These are phyloP conservation scores for Geranomyces michiganensis DNA, from an alignment of 192 early-diverging fungal genomes.

Conservation along the genomic window DNA sequence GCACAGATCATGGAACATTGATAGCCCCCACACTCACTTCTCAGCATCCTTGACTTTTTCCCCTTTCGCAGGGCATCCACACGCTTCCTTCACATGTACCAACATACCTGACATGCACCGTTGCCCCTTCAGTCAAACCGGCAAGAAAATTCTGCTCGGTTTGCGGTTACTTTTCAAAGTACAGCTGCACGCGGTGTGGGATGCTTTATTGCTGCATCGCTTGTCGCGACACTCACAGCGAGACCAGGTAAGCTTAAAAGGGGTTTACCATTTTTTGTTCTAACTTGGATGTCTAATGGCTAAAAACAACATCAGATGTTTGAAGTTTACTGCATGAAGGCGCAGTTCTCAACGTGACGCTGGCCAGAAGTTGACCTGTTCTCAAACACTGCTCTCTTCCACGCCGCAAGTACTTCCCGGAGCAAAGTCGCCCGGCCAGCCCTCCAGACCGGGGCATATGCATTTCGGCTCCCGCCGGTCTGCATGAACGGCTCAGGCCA, in stretches of 20 bases:
- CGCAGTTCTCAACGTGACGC: too few relatives aligned
- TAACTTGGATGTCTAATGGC: too few relatives aligned
- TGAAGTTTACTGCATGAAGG: constrained; percentile 20
- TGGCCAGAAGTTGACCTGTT: too few relatives aligned
- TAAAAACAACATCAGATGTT: constrained; percentile 6
- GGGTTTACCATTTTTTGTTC: background rate
- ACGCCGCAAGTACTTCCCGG: too few relatives aligned
- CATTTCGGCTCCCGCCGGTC: too few relatives aligned
- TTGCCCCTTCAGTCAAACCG: constrained; percentile 21
- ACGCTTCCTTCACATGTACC: constrained; percentile 15
- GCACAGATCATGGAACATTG: background rate
- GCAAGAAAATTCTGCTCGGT: constrained; percentile 40
- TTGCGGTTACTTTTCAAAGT: constrained; percentile 37
- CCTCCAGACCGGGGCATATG: too few relatives aligned
- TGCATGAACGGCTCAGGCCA: too few relatives aligned
- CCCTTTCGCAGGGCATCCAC: constrained; percentile 7
- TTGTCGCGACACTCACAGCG: constrained; percentile 34
- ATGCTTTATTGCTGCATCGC: constrained; percentile 34
- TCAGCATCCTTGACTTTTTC: background rate
- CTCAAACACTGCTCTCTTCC: too few relatives aligned
- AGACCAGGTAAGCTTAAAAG: constrained; percentile 20
- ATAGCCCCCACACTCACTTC: too few relatives aligned
- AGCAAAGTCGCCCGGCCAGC: too few relatives aligned
- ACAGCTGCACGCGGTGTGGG: constrained; percentile 35
- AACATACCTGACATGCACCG: constrained; percentile 31